Percentiles rank a stretch among this genome's conserved stretches.
These are phyloP conservation scores for Nicotiana tomentosiformis DNA, from an alignment of 257 asterid species.

Conservation along the genomic window DNA sequence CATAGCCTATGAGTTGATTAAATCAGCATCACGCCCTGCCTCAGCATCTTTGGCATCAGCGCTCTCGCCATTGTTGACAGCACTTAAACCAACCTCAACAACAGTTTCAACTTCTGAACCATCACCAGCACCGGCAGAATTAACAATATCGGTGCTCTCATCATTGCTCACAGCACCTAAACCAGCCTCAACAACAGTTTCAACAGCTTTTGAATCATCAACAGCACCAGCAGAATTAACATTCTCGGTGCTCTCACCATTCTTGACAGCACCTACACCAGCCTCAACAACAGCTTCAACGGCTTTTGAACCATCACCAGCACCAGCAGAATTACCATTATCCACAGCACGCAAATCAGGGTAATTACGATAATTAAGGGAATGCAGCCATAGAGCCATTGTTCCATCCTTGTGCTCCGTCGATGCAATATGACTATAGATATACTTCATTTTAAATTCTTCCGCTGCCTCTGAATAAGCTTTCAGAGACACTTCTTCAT, in stretches of 20 bases:
- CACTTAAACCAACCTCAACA: background rate
- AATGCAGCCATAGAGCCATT: constrained; percentile 76
- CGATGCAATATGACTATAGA: constrained; percentile 70
- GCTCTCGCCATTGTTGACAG: background rate
- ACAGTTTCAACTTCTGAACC: background rate
- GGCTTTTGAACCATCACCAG: background rate
- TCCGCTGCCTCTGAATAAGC: constrained; percentile 60
- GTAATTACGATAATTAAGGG: constrained; percentile 76
- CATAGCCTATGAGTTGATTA: background rate
- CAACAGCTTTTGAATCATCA: background rate
- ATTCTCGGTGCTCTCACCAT: background rate
- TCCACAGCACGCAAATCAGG: constrained; percentile 44
- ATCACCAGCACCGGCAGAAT: background rate
- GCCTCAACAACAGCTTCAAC: background rate
- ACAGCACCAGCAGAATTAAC: background rate
- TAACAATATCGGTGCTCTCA: background rate
- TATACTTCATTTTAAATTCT: constrained; percentile 71
- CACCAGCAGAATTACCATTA: background rate
- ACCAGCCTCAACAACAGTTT: constrained; percentile 1
- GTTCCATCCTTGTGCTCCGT: constrained; percentile 76
- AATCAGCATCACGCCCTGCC: background rate
- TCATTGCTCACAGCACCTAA: background rate
- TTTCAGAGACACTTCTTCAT: constrained; percentile 84
- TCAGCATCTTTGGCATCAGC: background rate
- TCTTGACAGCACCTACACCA: background rate